phyloP scores from a whole-genome alignment of 306 rosid genomes.

The Quercus rubra region DNA sequence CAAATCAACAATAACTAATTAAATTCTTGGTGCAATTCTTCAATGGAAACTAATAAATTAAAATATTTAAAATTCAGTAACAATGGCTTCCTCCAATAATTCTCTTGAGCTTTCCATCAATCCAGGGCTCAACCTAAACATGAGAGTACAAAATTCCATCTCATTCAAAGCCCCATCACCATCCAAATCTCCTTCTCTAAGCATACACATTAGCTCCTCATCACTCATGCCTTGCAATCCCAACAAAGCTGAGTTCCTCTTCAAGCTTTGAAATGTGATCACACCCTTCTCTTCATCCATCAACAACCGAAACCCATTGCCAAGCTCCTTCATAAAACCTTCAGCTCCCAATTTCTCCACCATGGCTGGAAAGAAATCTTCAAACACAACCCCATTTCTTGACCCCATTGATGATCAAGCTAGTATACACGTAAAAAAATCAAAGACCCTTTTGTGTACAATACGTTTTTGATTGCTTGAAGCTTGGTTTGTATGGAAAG shows the following conservation, averaged over 20 bases:
- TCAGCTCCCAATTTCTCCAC: conserved; percentile 61
- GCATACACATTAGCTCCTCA: conserved; percentile 67
- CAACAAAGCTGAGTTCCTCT: conserved; percentile 62
- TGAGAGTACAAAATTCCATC: conserved; percentile 83
- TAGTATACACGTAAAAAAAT: background rate
- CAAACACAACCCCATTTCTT: conserved; percentile 43
- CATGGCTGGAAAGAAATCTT: conserved; percentile 76
- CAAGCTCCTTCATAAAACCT: conserved; percentile 76
- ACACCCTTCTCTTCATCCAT: conserved; percentile 57
- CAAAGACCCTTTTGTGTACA: background rate
- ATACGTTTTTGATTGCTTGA: background rate
- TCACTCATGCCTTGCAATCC: conserved; percentile 70
- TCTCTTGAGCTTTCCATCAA: conserved; percentile 59
- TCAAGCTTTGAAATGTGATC: conserved; percentile 83
- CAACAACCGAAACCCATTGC: conserved; percentile 62
- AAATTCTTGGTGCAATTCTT: too few relatives aligned
- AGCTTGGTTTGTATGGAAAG: background rate
- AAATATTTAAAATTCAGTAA: background rate
- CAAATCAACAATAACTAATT: background rate
- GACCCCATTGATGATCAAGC: conserved; percentile 37
- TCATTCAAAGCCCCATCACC: conserved; percentile 71
- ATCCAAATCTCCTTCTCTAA: conserved; percentile 79
- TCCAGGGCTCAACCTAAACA: conserved; percentile 81
- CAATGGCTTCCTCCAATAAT: conserved; percentile 54
- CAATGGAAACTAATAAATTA: background rate